Evolutionary conservation across 805 yeast genomes (phyloP), one percentile per base, ranked within the genome.

Genomic region (Saturnispora gosingensis): DNA sequence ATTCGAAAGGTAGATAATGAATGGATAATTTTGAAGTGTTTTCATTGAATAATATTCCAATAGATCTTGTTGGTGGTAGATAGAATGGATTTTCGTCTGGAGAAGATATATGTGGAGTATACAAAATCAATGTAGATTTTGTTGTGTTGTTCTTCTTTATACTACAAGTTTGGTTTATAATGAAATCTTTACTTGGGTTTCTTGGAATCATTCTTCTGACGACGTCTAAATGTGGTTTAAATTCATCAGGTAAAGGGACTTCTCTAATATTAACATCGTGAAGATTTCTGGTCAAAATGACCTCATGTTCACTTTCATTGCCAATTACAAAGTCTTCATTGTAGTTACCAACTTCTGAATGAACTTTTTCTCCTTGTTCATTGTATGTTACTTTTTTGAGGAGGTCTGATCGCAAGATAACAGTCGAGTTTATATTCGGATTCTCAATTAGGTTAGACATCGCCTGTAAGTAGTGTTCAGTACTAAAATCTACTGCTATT

Each of bases 371-470:
- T 7, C 44, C 43, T 7, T 36, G 32, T 59, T 35, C 48, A 36
- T 27, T 28, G 59, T 72, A 80, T 6, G 60, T 66, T 51, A 69
- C 69, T 57, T 81, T 84, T 43, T 72, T 71, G 45, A 86, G 63
- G 24, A 89, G 80, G 67, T 91, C 97, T 0, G 97, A 95, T 58
- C 98, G 72, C 67, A 91, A 71, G 34, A 90, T 85, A 35, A 88
- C 93, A 0, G 97, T 85, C 10, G 97, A 90, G 68, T 90, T 91
- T 67, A 88, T 85, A 63, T 89, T 86, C 16, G 97, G 97, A 56
- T 87, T 88, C 53, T 76, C 74, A 50, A 88, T 85, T 54, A 88
- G 73, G 65, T 88, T 86, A 43, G 77, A 67, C 90, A 88, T 84
- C 5, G 96, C 96, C 3, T 70, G 69, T 51, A 80, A 82, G 61